Base-by-base conservation (phyloP, 441 rosid genomes). In the Pelargonium australe region DNA sequence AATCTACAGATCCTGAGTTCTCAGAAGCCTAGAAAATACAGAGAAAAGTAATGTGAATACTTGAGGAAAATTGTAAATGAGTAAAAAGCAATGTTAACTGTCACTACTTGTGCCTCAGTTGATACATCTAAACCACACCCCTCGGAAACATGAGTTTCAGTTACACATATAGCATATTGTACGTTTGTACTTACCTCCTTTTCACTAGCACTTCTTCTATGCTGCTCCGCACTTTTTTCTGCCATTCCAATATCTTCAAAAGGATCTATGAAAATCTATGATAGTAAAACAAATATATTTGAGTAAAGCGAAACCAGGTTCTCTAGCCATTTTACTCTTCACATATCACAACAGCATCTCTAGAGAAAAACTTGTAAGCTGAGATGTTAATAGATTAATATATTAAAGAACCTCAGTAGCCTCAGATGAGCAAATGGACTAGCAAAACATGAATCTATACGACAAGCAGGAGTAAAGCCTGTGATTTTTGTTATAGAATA, bases 141-240 rank as follows among this genome's bases (percentile, higher is more conserved):
- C 60, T 53, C 20, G 6, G 7, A 4, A n/a, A 53, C 60, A 63
- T 44, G 45, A 57, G 51, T 57, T 62, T 69, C 37, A 53, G 37
- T 51, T 17, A 40, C 41, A 73, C 17, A 70, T n/a, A 37, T 34
- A 23, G n/a, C 61, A 69, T 47, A 67, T 2, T 28, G 34, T 28
- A 28, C 34, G 34, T 28, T 71, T 19, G 12, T 57, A 13, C 61
- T 63, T 74, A 90, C 99, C 96, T 95, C 93, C 74, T 91, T 84
- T 81, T 95, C 99, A 65, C 70, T 78, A 44, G 97, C 99, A 72
- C 99, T 95, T 82, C 93, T 85, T 82, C 99, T 85, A 71, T 88
- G 98, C 78, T 76, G 79, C 68, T 95, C 95, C 40, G 91, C 96
- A 83, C 79, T 87, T 73, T 67, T 80, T 75, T 85, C 95, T 19